phyloP scores from a whole-genome alignment of 805 yeast genomes.

The Wickerhamiella azyma region DNA sequence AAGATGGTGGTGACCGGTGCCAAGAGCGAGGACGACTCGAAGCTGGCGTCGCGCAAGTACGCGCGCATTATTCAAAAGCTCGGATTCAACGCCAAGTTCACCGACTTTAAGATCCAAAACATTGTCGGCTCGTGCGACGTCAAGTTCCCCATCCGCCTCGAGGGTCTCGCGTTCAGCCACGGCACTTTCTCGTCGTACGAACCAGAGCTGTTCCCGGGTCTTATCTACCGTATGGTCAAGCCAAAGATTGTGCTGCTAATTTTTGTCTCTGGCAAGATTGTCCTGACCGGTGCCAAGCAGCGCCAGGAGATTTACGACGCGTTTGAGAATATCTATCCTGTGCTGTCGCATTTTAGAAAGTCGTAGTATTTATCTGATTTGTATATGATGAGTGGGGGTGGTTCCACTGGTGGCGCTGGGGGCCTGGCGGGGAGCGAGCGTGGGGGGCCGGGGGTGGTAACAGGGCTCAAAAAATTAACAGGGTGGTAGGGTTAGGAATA shows the following conservation, averaged over 20 bases:
- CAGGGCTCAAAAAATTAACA: too few relatives aligned
- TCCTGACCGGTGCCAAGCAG: constrained; percentile 95
- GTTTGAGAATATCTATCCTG: constrained; percentile 96
- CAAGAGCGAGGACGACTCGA: constrained; percentile 96
- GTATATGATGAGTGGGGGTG: not conserved
- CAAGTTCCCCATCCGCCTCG: constrained; percentile 91
- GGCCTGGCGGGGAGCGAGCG: not conserved
- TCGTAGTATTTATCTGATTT: constrained; percentile 26
- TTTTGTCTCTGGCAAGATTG: constrained; percentile 95
- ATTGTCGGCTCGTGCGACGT: constrained; percentile 98
- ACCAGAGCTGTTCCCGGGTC: constrained; percentile 95
- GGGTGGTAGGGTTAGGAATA: too few relatives aligned
- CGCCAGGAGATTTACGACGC: constrained; percentile 98
- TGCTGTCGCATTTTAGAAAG: constrained; percentile 93
- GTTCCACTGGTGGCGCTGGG: not conserved
- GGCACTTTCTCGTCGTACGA: constrained; percentile 98
- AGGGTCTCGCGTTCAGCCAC: constrained; percentile 94
- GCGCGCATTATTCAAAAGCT: constrained; percentile 96
- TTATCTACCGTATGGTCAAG: constrained; percentile 98
- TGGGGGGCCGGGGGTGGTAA: too few relatives aligned
- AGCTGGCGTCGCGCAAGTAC: constrained; percentile 90
- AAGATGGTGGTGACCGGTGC: constrained; percentile 99
- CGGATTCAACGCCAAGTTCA: constrained; percentile 94
- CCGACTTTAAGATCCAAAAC: constrained; percentile 95
- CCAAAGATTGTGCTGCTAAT: constrained; percentile 93